Evolutionary conservation across 257 asterid species (phyloP).

Genomic region (Solanum lycopersicoides): DNA sequence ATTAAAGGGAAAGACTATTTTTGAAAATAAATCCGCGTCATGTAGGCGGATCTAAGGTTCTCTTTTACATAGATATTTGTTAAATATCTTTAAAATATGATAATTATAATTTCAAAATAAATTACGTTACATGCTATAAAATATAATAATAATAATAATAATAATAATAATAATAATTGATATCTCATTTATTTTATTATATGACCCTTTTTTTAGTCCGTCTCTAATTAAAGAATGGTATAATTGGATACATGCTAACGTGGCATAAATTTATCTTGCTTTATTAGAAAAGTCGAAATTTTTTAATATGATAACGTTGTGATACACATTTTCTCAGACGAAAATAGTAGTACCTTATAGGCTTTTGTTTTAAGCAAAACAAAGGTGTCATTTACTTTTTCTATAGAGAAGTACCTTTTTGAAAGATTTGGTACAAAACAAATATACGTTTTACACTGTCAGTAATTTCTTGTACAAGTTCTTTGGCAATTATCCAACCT

Average conservation of each 20-base stretch:
- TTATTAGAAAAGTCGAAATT: too few relatives aligned
- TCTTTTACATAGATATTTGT: background rate
- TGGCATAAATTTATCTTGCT: too few relatives aligned
- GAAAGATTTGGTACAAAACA: background rate
- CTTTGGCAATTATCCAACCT: background rate
- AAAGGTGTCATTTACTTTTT: background rate
- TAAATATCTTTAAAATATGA: background rate
- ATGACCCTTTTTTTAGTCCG: background rate
- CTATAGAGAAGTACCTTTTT: background rate
- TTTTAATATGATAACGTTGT: background rate
- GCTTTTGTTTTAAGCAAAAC: background rate
- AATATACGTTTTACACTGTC: background rate
- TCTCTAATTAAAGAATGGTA: background rate
- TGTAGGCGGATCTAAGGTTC: too few relatives aligned
- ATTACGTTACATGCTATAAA: background rate
- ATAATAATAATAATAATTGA: background rate
- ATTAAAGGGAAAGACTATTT: too few relatives aligned
- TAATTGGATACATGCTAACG: background rate
- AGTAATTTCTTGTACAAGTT: background rate
- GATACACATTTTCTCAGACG: too few relatives aligned
- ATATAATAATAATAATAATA: too few relatives aligned
- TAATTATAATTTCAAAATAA: background rate
- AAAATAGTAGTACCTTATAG: background rate
- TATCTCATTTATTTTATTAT: background rate
- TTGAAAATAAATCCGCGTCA: accelerated